Evolutionary conservation across 2,329 filamentous ascomycete genomes (phyloP), one percentile per base, ranked within the genome.

Genomic region (Metarhizium brunneum): DNA sequence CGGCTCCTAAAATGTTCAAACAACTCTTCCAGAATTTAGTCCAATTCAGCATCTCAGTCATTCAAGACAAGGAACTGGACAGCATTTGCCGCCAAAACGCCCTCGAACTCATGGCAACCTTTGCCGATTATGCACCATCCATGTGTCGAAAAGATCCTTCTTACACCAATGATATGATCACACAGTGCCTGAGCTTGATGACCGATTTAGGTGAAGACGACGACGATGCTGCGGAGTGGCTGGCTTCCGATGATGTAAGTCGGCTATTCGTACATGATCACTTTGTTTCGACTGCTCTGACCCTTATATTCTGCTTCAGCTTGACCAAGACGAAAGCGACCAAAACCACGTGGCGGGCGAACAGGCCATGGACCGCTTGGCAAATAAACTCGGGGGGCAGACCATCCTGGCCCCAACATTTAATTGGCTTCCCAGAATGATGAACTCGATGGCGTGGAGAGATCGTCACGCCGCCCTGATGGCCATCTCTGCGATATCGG

Each of bases 401-500:
- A 86, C 88, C n/a, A 88, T 99, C 56, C 78, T 99, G 20, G 89
- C 89, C 35, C 92, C 92, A 1, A 97, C 92, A 0, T 99, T 97
- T 73, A 87, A 88, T 69, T 99, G 94, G 94, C 84, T 99, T 43
- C 94, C 94, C 10, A 83, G 91, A 60, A 99, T 99, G 94, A 95
- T 97, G 85, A 90, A 86, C 54, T 97, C 94, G 1, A 87, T 89
- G 64, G 84, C 90, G 35, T 99, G 94, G 94, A 85, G 90, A 66
- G 94, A 99, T 70, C 85, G 92, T 59, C 94, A 99, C 71, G 94
- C 94, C 36, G 94, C 94, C 50, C 82, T 99, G 53, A 99, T 99
- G 94, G 94, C 94, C 29, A 96, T 99, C 59, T 97, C 92, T 2
- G 94, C 94, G 61, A 99, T 99, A 60, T 97, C 94, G 0, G 94